phyloP scores from a whole-genome alignment of 2,329 filamentous ascomycete species.

The Pseudopithomyces chartarum region DNA sequence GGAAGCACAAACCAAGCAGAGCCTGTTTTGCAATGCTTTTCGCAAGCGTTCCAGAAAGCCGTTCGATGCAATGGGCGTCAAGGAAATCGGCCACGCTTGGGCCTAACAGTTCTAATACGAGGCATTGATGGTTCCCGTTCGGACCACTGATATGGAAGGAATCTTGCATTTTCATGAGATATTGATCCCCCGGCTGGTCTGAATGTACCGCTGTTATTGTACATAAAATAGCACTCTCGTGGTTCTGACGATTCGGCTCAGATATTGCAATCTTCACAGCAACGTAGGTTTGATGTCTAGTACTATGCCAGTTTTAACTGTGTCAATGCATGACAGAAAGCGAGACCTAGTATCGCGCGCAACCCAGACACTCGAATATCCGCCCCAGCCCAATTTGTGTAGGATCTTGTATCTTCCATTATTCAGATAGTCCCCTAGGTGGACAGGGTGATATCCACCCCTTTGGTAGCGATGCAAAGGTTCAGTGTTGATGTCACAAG shows the following conservation, averaged over 20 bases:
- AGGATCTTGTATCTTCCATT: slow-evolving; percentile 26
- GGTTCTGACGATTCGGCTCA: slow-evolving; percentile 6
- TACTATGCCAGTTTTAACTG: slow-evolving; percentile 7
- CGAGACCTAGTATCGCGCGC: slow-evolving; percentile 20
- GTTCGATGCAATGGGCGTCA: slow-evolving; percentile 34
- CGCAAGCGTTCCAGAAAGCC: slow-evolving; percentile 45
- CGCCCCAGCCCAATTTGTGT: slow-evolving; percentile 30
- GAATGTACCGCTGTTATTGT: slow-evolving; percentile 12
- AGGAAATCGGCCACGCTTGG: slow-evolving; percentile 47
- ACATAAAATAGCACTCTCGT: slow-evolving; percentile 21
- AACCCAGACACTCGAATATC: slow-evolving; percentile 30
- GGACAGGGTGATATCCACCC: slow-evolving; percentile 28
- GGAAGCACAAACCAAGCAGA: slow-evolving; percentile 20
- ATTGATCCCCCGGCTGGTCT: slow-evolving; percentile 15
- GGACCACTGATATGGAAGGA: slow-evolving; percentile 48
- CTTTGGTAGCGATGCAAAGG: slow-evolving; percentile 22
- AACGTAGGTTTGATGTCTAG: slow-evolving; percentile 23
- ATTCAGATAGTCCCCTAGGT: slow-evolving; percentile 20
- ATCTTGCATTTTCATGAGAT: slow-evolving; percentile 46
- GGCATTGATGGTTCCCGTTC: slow-evolving; percentile 53
- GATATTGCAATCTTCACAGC: slow-evolving; percentile 28
- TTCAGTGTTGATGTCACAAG: slow-evolving; percentile 21
- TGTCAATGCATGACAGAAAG: background rate
- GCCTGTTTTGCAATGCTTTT: slow-evolving; percentile 40
- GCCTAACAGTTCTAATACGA: slow-evolving; percentile 50